phyloP scores from a whole-genome alignment of 2,329 filamentous ascomycete species.

The Sporothrix pallida region DNA sequence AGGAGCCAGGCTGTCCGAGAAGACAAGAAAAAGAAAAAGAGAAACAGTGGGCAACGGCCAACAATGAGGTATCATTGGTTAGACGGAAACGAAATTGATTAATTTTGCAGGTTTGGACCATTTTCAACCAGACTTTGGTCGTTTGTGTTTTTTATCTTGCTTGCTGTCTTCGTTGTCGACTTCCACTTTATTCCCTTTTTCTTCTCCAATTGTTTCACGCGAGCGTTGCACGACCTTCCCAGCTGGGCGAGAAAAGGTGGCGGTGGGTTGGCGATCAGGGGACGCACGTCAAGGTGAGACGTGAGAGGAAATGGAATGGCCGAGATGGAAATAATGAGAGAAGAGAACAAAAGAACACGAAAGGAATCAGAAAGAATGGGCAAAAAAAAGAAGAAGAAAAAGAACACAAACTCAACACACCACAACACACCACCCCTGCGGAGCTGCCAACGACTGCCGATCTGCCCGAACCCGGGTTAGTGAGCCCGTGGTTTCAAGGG shows the following conservation, averaged over 20 bases:
- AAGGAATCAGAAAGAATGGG: background rate
- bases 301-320: background rate
- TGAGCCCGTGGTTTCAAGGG: slow-evolving; percentile 29
- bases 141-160: background rate
- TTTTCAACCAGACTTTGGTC: slow-evolving; percentile 5
- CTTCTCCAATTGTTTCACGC: background rate
- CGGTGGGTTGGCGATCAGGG: slow-evolving; percentile 11
- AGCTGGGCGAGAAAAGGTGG: background rate
- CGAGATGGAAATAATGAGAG: background rate
- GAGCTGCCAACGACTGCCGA: slow-evolving; percentile 19
- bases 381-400: background rate
- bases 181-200: background rate
- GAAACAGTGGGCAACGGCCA: background rate
- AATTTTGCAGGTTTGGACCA: slow-evolving; percentile 16
- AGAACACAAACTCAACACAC: background rate
- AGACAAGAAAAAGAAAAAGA: background rate
- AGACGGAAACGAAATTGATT: slow-evolving; percentile 22
- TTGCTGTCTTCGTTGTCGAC: too few species aligned
- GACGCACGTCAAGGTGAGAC: slow-evolving; percentile 5
- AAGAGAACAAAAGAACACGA: background rate
- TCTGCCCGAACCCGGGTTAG: slow-evolving; percentile 28
- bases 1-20: background rate
- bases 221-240: slow-evolving; percentile 15
- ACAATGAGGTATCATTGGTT: slow-evolving; percentile 3
- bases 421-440: background rate